Evolutionary conservation across 805 yeast species (phyloP), one percentile per base, ranked within the genome.

Genomic region (Priceomyces castillae): DNA sequence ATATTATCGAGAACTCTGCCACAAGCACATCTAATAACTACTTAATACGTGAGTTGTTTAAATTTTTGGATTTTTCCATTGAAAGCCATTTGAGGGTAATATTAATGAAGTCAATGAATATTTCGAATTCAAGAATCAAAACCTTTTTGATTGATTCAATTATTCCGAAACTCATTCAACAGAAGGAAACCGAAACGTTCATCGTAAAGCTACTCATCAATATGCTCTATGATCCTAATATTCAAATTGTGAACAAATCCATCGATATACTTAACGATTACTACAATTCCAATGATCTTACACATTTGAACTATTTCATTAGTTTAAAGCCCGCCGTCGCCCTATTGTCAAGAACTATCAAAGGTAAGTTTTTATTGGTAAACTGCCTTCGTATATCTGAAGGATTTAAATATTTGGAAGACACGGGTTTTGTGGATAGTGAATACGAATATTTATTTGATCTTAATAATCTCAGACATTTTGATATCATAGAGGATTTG

Each of bases 381-480:
- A 76, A 81, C 41, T 76, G 89, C 44, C 64, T 92, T 40, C 75
- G 85, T 3, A 77, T 84, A 0, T 66, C 88, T 0, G 57, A 65
- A 7, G 99, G 98, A 0, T 88, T 86, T 60, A 71, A 72, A 30
- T 84, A 82, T 50, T 64, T 88, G 39, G 71, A 74, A 30, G 78
- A 73, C 12, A 65, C 76, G 30, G 80, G 84, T 38, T 82, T 80
- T 53, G 74, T 88, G 17, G 80, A 79, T 41, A 65, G 61, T 10
- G 90, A 87, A 53, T 77, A 90, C 71, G 77, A 74, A 31, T 66
- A 73, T 12, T 89, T 96, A 96, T 64, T 79, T 2, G 71, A 69
- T 11, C 57, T 64, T 2, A 71, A 72, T 22, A 72, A 74, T 40
- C 64, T 67, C 37, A 62, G 65, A 7, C 81, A 80, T 58, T 80